A percentile compares a stretch with the other conserved stretches of the same genome.
Evolutionary conservation across 2,329 filamentous ascomycete genomes (phyloP).

Genomic region (Aspergillus puulaauensis): DNA sequence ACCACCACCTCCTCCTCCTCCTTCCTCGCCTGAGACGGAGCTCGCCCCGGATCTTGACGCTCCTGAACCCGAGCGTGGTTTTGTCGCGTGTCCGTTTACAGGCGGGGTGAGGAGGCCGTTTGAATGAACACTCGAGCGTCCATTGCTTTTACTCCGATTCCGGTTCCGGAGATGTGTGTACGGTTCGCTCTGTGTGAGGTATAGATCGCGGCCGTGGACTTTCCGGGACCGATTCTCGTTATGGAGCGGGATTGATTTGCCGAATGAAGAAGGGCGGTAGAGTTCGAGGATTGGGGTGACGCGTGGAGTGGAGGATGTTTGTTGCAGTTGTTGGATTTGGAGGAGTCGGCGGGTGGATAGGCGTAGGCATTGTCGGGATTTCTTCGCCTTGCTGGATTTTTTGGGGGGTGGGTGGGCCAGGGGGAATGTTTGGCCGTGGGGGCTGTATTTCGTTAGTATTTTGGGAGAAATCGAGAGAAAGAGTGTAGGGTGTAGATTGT

Average conservation of each 20-base stretch:
- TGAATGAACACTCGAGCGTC: neutral
- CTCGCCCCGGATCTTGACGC: neutral
- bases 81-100: neutral
- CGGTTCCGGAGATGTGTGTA: slow-evolving; percentile 14
- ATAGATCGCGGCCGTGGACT: slow-evolving; percentile 27
- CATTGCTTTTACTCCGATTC: neutral
- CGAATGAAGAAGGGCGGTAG: slow-evolving; percentile 28
- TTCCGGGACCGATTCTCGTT: slow-evolving; percentile 9
- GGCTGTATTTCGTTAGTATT: neutral
- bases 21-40: neutral
- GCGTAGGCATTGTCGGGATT: slow-evolving; percentile 19
- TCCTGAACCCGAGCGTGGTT: neutral
- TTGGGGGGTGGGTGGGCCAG: slow-evolving; percentile 30
- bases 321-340: slow-evolving; percentile 36
- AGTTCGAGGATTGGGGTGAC: slow-evolving; percentile 31
- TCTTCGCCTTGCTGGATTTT: slow-evolving; percentile 19
- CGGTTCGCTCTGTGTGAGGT: slow-evolving; percentile 28
- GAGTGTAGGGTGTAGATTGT: neutral
- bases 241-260: slow-evolving; percentile 17
- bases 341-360: slow-evolving; percentile 24
- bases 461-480: neutral
- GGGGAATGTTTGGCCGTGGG: slow-evolving; percentile 27
- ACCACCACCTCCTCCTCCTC: neutral
- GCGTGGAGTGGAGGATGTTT: slow-evolving; percentile 20
- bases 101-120: no score